Evolutionary conservation across 106 monocot species (phyloP), one percentile per base, ranked within the genome.

Genomic region (Dendrobium officinale): DNA sequence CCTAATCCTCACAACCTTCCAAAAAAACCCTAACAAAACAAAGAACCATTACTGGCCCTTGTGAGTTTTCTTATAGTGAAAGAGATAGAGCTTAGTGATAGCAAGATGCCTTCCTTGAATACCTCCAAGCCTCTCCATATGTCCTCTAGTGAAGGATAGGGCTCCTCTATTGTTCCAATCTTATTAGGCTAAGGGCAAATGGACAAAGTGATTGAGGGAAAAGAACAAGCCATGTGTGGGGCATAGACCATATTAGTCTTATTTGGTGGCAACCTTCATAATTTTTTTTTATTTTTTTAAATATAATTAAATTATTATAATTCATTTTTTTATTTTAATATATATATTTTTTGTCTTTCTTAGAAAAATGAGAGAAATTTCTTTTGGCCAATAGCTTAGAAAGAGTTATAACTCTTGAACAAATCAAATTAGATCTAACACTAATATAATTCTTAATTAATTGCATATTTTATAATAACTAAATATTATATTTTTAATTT

Each of bases 1-100:
- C 76, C 76, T 26, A 20, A 76, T 48, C 76, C 48, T 76, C 26
- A 51, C 26, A 49, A 76, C 26, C 40, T 27, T 76, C 76, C 76
- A 76, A 76, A 27, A 20, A 11, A 27, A 42, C 45, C 22, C 76
- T 24, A 76, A 76, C 76, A 76, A 76, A 48, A 48, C 48, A 76
- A 76, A 45, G 49, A 22, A 76, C 22, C 45, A 76, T 41, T 24
- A n/a, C 10, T 5, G 2, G 44, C 42, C 6, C 42, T 75, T n/a
- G 10, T 76, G 45, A 7, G 6, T 49, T 76, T 49, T 26, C 19
- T 51, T 42, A 7, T 9, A 74, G 74, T 43, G 24, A 49, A 45
- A 26, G 18, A 42, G 42, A 74, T 29, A 20, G 42, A 43, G 70
- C n/a, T 0, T 70, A 15, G 26, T 31, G 33, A 37, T 1, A 70